phyloP scores from a whole-genome alignment of 1,139 yeast genomes.

The Scheffersomyces parashehatae region DNA sequence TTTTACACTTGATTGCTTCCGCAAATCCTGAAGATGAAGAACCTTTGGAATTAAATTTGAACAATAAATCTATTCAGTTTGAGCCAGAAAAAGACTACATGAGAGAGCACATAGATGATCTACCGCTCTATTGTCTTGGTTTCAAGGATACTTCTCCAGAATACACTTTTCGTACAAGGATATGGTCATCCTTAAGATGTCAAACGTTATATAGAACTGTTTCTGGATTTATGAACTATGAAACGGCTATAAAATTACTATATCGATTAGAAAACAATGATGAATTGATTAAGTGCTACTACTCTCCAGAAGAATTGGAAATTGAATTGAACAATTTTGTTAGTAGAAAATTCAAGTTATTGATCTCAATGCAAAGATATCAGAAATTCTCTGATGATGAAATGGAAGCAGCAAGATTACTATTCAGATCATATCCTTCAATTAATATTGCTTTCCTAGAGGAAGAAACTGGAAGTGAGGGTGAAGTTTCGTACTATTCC shows the following conservation, averaged over 20 bases:
- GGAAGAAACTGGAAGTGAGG: conserved; percentile 36
- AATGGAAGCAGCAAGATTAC: conserved; percentile 51
- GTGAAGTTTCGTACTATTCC: conserved; percentile 50
- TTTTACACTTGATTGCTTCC: conserved; percentile 23
- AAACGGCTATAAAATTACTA: conserved; percentile 64
- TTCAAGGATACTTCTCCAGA: conserved; percentile 65
- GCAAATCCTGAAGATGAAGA: conserved; percentile 7
- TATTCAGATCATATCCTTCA: conserved; percentile 64
- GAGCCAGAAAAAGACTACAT: conserved; percentile 18
- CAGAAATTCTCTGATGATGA: conserved; percentile 54
- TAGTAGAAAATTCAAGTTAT: conserved; percentile 61
- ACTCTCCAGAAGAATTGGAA: conserved; percentile 33
- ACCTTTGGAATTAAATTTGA: not conserved
- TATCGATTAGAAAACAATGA: conserved; percentile 64
- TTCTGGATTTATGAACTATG: conserved; percentile 74
- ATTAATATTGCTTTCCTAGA: conserved; percentile 62
- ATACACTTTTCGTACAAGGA: conserved; percentile 64
- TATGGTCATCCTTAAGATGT: conserved; percentile 80
- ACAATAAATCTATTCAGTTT: not conserved
- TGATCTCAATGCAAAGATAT: conserved; percentile 73
- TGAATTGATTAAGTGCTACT: conserved; percentile 15
- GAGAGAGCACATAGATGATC: conserved; percentile 48
- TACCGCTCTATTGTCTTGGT: conserved; percentile 74
- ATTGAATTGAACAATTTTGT: conserved; percentile 53
- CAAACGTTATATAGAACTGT: conserved; percentile 79